phyloP scores from a whole-genome alignment of 2,329 filamentous ascomycete species.

The Metarhizium anisopliae region DNA sequence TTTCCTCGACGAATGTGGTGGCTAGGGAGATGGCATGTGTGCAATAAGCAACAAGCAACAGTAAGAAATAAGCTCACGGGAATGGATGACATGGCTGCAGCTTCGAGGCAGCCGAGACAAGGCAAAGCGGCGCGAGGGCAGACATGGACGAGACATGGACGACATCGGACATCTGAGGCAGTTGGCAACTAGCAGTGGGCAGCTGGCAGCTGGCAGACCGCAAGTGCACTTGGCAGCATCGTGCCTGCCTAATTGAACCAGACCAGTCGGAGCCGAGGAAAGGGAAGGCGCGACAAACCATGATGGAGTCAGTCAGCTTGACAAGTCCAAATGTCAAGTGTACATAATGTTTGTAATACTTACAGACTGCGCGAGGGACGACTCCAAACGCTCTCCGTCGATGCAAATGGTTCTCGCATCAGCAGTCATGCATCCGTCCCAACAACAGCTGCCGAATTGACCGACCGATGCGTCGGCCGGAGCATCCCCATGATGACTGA shows the following conservation, averaged over 20 bases:
- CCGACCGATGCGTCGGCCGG: background rate
- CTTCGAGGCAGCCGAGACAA: too few species aligned
- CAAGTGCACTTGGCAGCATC: background rate
- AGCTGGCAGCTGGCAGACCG: too few species aligned
- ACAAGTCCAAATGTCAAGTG: too few species aligned
- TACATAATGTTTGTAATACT: too few species aligned
- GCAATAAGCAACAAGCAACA: background rate
- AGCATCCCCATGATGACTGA: background rate
- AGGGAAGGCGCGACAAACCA: background rate
- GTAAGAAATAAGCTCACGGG: background rate
- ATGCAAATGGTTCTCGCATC: background rate
- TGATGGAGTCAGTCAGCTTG: background rate
- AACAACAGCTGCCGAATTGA: background rate
- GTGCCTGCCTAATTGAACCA: background rate
- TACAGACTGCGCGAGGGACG: too few species aligned
- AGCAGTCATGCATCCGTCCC: background rate
- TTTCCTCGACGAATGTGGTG: background rate
- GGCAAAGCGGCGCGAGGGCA: too few species aligned
- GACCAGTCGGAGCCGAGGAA: background rate
- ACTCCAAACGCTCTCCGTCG: background rate
- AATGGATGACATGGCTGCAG: background rate
- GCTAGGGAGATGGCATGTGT: background rate
- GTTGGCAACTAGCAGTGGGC: too few species aligned
- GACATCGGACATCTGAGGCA: too few species aligned
- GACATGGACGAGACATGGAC: too few species aligned